A percentile compares a stretch with the other conserved stretches of the same genome.
Evolutionary conservation across 805 yeast species (phyloP).

Genomic region (Kuraishia cidri): DNA sequence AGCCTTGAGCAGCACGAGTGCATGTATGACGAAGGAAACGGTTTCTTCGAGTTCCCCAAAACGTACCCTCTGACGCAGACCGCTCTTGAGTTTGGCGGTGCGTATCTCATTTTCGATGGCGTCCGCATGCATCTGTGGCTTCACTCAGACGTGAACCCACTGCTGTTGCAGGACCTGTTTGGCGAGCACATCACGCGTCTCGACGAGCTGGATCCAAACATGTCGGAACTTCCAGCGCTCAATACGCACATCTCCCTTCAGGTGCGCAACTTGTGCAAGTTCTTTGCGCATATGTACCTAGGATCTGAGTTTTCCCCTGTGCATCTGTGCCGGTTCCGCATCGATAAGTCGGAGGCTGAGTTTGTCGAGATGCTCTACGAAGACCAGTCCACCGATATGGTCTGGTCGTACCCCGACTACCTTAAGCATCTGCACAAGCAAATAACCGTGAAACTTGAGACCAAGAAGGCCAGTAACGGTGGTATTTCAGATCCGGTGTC

Average conservation of each 20-base stretch:
- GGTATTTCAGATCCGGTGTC: no score
- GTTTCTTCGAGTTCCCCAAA: conserved; percentile 38
- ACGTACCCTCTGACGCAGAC: conserved; percentile 33
- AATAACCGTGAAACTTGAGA: conserved; percentile 38
- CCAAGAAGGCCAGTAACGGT: not conserved
- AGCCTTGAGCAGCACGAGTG: conserved; percentile 52
- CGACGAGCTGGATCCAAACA: conserved; percentile 34
- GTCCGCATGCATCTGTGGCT: conserved; percentile 51
- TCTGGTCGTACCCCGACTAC: conserved; percentile 57
- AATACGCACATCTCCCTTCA: conserved; percentile 63
- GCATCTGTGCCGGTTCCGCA: conserved; percentile 54
- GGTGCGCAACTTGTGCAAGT: conserved; percentile 53
- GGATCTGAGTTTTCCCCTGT: conserved; percentile 34
- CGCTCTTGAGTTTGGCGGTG: conserved; percentile 55
- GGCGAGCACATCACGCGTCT: conserved; percentile 41
- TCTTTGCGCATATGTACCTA: conserved; percentile 33
- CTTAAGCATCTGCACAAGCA: conserved; percentile 59
- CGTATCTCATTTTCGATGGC: conserved; percentile 72
- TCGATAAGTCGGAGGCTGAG: conserved; percentile 49
- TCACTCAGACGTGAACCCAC: conserved; percentile 57
- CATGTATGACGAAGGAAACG: conserved; percentile 29
- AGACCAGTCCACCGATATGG: conserved; percentile 50
- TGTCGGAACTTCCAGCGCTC: conserved; percentile 58
- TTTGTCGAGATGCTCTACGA: conserved; percentile 63
- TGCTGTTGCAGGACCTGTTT: conserved; percentile 65